Evolutionary conservation across 179 eudicot species (phyloP), one percentile per base, ranked within the genome.

Genomic region (Drosera spatulata): DNA sequence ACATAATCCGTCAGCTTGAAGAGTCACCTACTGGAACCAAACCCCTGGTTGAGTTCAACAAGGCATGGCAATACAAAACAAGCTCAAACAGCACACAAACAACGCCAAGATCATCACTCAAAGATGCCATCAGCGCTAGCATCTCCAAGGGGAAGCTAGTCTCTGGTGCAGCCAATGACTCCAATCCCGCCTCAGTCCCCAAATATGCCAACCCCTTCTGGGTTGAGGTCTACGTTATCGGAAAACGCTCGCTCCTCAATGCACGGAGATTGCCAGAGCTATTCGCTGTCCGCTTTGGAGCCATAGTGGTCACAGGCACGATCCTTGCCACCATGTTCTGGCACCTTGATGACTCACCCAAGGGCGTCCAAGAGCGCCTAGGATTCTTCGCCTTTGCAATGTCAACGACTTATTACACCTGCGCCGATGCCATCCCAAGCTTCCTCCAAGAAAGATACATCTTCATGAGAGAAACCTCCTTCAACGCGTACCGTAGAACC

Each of bases 321-420:
- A 85, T 85, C 59, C 73, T 85, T 13, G 96, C 96, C 56, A 88
- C 96, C 12, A 66, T 85, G 3, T 88, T 83, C 71, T 70, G 79
- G 79, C 75, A 70, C 54, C 77, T 88, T 0, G 90, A 85, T 51
- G 61, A 85, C 33, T 74, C 94, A 5, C 96, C 96, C 0, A 73
- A 69, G 56, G 94, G 96, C 0, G 81, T 82, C 4, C 75, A 81
- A 54, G 96, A 88, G 15, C 49, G 94, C 33, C 39, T 85, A 0
- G 90, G 84, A 1, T 88, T 88, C 68, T 85, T 83, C 53, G 94
- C 96, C 5, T 85, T 85, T 41, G 96, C 94, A 43, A 80, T 85
- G 87, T 81, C 94, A 14, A 88, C 96, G 9, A 85, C 74, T 10
- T 88, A 83, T 74, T 88, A 85, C 73, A 88, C 86, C 0, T 88